These are phyloP conservation scores for Naganishia sp. DNA, from an alignment of 1,284 basidiomycete species.

Conservation along the genomic window DNA sequence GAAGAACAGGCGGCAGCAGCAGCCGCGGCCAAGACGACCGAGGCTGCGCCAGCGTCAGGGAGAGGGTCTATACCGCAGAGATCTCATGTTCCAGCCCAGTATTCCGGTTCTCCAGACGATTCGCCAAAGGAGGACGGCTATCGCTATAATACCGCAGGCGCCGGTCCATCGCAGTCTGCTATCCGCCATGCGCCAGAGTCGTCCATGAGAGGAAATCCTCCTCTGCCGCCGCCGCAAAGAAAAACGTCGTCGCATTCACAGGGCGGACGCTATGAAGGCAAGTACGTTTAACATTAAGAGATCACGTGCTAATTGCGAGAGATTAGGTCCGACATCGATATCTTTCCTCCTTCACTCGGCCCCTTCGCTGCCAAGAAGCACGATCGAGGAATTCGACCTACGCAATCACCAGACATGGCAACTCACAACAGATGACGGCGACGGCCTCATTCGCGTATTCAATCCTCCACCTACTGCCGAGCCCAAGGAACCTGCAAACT, in stretches of 20 bases:
- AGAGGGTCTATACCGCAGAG: no score
- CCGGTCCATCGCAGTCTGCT: constrained; percentile 1
- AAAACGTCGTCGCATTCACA: constrained; percentile 31
- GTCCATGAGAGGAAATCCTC: constrained; percentile 6
- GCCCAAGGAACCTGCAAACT: constrained; percentile 38
- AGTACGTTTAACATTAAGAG: background rate
- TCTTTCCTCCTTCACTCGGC: constrained; percentile 86
- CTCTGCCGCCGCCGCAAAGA: constrained; percentile 8
- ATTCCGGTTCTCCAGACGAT: background rate
- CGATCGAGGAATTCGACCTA: constrained; percentile 83
- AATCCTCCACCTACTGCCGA: constrained; percentile 55
- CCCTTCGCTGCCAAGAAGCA: constrained; percentile 74
- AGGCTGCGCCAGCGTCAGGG: background rate
- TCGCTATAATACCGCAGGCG: background rate
- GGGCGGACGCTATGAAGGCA: constrained; percentile 42
- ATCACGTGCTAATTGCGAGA: background rate
- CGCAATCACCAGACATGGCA: constrained; percentile 81
- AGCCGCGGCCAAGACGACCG: constrained; percentile 9
- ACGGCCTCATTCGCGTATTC: constrained; percentile 84
- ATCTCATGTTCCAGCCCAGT: no score
- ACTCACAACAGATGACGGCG: constrained; percentile 70
- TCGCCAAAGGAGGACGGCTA: constrained; percentile 17
- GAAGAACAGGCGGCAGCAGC: constrained; percentile 26
- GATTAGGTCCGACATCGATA: constrained; percentile 76
- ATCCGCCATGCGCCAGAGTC: constrained; percentile 5